Evolutionary conservation across 225 moss, liverwort and hornwort genomes (phyloP).

Genomic region (Rhytidiadelphus loreus): DNA sequence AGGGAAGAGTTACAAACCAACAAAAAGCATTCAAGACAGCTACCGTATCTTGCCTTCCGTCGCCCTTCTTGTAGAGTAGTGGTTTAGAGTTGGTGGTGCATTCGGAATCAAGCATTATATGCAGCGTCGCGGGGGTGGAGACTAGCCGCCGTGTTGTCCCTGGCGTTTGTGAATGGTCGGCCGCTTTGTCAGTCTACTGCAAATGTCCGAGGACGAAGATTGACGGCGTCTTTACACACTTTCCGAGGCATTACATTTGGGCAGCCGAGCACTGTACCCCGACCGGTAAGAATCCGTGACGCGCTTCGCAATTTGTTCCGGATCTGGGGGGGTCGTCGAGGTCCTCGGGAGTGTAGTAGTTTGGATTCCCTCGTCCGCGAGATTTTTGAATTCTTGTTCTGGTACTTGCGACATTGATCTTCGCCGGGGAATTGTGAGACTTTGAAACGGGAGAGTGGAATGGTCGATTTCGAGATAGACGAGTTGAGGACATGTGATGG

Average conservation of each 20-base stretch:
- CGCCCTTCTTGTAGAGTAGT: background rate
- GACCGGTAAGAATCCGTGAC: conserved; percentile 1
- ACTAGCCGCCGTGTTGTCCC: background rate
- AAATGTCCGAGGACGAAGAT: conserved; percentile 15
- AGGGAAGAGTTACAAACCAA: background rate
- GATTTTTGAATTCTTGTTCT: background rate
- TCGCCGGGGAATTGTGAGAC: background rate
- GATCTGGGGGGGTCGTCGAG: background rate
- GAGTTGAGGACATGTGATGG: background rate
- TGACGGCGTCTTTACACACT: background rate
- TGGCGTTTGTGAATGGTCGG: conserved; percentile 2
- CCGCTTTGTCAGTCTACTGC: background rate
- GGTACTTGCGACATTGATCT: background rate
- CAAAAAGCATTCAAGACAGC: background rate
- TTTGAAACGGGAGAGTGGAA: background rate
- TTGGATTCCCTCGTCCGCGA: background rate
- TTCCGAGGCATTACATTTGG: background rate
- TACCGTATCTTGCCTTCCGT: background rate
- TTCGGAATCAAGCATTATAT: background rate
- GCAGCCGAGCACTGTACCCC: background rate
- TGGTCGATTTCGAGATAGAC: background rate
- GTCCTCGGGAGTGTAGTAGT: background rate
- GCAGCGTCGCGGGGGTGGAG: background rate
- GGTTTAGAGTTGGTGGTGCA: background rate
- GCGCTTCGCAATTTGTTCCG: background rate